phyloP scores from a whole-genome alignment of 768 basidiomycete genomes.

The Boletus rubescentipes region DNA sequence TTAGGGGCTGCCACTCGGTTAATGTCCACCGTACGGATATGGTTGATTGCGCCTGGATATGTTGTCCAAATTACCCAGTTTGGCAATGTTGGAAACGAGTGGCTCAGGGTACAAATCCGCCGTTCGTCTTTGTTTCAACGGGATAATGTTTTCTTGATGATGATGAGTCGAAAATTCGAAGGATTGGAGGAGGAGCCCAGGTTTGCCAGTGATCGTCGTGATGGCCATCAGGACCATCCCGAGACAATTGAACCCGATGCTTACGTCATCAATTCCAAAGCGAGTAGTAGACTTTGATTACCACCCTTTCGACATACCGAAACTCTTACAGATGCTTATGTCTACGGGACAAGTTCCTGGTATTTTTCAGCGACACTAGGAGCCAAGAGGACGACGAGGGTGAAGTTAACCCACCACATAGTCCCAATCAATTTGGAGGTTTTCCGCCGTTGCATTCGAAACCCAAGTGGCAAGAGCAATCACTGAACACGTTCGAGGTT shows the following conservation, averaged over 20 bases:
- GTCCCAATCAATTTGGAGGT: not conserved
- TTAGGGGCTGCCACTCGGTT: slow-evolving; percentile 22
- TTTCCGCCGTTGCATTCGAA: not conserved
- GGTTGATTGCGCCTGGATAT: slow-evolving; percentile 25
- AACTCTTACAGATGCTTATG: not conserved
- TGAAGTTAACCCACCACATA: not conserved
- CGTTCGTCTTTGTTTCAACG: not conserved
- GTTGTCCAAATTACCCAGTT: slow-evolving; percentile 12
- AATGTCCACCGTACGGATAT: slow-evolving; percentile 5
- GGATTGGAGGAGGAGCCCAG: not conserved
- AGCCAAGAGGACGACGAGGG: not conserved
- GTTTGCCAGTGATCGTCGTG: not conserved
- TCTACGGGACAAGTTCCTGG: not conserved
- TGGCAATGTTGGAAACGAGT: slow-evolving; percentile 1
- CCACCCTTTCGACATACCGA: no score
- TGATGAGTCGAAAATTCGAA: not conserved
- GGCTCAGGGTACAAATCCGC: slow-evolving; percentile 6
- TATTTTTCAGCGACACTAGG: not conserved
- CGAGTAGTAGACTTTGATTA: slow-evolving; percentile 1
- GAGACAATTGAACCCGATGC: slow-evolving; percentile 7
- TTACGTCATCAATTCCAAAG: slow-evolving; percentile 4
- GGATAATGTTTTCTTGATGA: not conserved
- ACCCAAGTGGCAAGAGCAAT: not conserved
- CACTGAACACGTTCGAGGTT: not conserved
- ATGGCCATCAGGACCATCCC: not conserved